Percentiles rank a stretch among this genome's conserved stretches.
These are phyloP conservation scores for Picochlorum sp. DNA, from an alignment of 139 green algal species.

Conservation along the genomic window DNA sequence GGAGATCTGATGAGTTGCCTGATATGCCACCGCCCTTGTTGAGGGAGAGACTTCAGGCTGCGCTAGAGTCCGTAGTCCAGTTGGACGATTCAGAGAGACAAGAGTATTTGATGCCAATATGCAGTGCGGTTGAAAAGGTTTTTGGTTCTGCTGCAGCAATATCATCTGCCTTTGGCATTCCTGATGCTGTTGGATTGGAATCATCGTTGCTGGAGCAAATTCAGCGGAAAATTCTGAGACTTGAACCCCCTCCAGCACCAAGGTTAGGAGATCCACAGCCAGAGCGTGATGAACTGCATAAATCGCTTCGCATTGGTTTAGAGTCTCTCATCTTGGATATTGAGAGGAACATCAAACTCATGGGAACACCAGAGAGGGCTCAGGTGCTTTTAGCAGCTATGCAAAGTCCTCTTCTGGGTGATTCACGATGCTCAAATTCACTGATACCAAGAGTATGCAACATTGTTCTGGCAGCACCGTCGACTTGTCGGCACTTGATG, in stretches of 20 bases:
- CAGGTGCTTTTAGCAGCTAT: slow-evolving; percentile 73
- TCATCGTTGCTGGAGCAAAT: slow-evolving; percentile 57
- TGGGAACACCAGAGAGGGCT: slow-evolving; percentile 56
- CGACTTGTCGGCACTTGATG: slow-evolving; percentile 54
- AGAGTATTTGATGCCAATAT: slow-evolving; percentile 27
- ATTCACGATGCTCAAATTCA: slow-evolving; percentile 46
- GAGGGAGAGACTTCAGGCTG: slow-evolving; percentile 30
- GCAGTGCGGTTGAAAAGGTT: slow-evolving; percentile 56
- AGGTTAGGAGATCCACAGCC: slow-evolving; percentile 49
- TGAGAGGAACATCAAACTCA: slow-evolving; percentile 50
- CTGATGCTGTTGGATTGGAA: slow-evolving; percentile 54
- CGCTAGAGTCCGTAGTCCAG: slow-evolving; percentile 5
- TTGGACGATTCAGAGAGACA: background rate
- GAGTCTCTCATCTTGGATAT: slow-evolving; percentile 60
- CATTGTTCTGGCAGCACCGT: slow-evolving; percentile 53
- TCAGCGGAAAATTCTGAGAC: slow-evolving; percentile 40
- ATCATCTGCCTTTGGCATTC: slow-evolving; percentile 62
- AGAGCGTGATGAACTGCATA: slow-evolving; percentile 58
- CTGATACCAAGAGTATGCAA: slow-evolving; percentile 71
- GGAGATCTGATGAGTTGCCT: slow-evolving; percentile 49
- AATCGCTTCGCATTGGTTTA: slow-evolving; percentile 45
- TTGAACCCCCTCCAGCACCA: slow-evolving; percentile 47
- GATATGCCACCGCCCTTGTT: slow-evolving; percentile 21
- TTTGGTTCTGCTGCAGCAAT: slow-evolving; percentile 73
- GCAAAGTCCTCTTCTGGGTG: slow-evolving; percentile 65